Percentiles rank a stretch among this genome's conserved stretches.
phyloP scores from a whole-genome alignment of 2,329 filamentous ascomycete species.

The Phyllosticta paracitricarpa region DNA sequence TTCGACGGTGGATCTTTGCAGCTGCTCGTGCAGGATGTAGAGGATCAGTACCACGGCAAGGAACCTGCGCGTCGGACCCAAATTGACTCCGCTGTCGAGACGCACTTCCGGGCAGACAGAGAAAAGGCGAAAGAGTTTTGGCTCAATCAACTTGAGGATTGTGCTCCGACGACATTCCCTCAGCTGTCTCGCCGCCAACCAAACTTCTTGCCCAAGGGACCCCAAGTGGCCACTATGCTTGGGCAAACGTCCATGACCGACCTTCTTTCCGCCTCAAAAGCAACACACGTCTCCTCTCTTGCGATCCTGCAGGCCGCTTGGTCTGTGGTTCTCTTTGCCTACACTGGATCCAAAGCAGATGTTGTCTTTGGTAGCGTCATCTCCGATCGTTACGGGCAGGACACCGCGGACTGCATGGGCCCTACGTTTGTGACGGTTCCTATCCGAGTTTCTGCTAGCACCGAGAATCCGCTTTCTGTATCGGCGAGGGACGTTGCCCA shows the following conservation, averaged over 20 bases:
- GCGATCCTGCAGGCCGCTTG: slow-evolving; percentile 7
- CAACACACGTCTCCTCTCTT: slow-evolving; percentile 3
- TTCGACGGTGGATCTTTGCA: slow-evolving; percentile 71
- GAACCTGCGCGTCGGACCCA: slow-evolving; percentile 38
- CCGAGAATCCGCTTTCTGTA: not conserved
- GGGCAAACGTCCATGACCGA: not conserved
- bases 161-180: slow-evolving; percentile 32
- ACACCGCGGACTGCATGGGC: slow-evolving; percentile 7
- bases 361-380: slow-evolving; percentile 9
- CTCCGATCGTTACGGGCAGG: slow-evolving; percentile 7
- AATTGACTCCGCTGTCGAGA: slow-evolving; percentile 52
- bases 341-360: slow-evolving; percentile 5
- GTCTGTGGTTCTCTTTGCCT: slow-evolving; percentile 6
- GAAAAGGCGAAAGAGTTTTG: slow-evolving; percentile 51
- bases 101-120: slow-evolving; percentile 40
- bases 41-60: slow-evolving; percentile 41
- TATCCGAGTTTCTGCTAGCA: slow-evolving; percentile 1
- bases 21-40: slow-evolving; percentile 56
- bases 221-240: not conserved
- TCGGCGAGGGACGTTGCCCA: not conserved
- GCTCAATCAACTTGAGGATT: slow-evolving; percentile 43
- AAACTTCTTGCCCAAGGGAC: not conserved
- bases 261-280: slow-evolving; percentile 3
- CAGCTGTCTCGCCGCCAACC: slow-evolving; percentile 11
- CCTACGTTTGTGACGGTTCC: slow-evolving; percentile 9